A percentile compares a stretch with the other conserved stretches of the same genome.
These are phyloP conservation scores for Claviceps humidiphila DNA, from an alignment of 2,329 filamentous ascomycete species.

Conservation along the genomic window DNA sequence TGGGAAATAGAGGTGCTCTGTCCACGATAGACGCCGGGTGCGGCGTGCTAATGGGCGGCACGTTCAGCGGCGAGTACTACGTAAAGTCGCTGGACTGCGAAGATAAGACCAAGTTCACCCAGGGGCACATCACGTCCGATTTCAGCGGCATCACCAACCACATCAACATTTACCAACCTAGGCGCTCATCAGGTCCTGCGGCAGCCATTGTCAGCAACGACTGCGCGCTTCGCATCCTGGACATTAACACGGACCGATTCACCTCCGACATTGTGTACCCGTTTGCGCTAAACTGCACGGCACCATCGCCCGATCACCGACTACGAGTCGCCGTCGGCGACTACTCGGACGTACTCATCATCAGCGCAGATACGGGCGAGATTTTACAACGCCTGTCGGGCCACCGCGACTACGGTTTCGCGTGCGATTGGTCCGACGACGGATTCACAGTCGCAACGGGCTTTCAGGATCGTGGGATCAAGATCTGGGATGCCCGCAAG, in stretches of 20 bases:
- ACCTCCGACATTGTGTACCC: conserved; percentile 38
- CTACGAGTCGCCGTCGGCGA: conserved; percentile 65
- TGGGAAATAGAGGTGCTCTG: conserved; percentile 19
- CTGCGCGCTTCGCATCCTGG: conserved; percentile 42
- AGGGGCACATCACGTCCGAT: conserved; percentile 35
- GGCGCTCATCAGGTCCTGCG: conserved; percentile 36
- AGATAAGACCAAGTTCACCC: conserved; percentile 20
- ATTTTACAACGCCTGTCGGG: conserved; percentile 44
- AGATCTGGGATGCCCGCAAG: conserved; percentile 63
- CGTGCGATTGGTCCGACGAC: conserved; percentile 69
- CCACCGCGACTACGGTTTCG: conserved; percentile 60
- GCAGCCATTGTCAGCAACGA: conserved; percentile 54
- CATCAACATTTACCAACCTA: conserved; percentile 41
- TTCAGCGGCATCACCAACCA: conserved; percentile 51
- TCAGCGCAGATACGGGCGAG: conserved; percentile 52
- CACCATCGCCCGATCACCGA: conserved; percentile 57
- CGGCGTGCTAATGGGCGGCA: conserved; percentile 45
- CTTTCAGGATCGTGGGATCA: conserved; percentile 59
- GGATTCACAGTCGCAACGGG: conserved; percentile 65
- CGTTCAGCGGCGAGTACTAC: conserved; percentile 43
- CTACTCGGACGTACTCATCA: conserved; percentile 49
- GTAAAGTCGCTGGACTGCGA: conserved; percentile 32
- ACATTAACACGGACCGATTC: conserved; percentile 46
- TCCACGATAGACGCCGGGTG: conserved; percentile 39
- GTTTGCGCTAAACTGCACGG: conserved; percentile 58